These are phyloP conservation scores for Globisporangium canariense DNA, from an alignment of 352 stramenopile species.

Conservation along the genomic window DNA sequence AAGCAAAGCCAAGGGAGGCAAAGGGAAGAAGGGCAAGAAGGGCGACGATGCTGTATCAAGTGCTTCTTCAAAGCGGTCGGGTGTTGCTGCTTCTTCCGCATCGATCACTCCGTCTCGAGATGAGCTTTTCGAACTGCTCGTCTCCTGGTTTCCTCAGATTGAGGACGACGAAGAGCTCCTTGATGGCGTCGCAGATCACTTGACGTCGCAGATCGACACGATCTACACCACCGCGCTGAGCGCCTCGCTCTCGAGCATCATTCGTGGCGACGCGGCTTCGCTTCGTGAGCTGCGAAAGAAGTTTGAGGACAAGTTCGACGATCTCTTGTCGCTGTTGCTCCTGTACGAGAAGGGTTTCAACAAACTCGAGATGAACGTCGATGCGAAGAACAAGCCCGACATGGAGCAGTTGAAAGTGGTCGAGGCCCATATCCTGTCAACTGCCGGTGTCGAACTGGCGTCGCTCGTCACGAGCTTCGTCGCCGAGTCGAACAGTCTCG, in stretches of 20 bases:
- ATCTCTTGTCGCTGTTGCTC: conserved; percentile 40
- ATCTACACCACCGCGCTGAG: conserved; percentile 51
- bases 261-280: conserved; percentile 70
- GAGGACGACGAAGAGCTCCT: conserved; percentile 76
- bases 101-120: conserved; percentile 53
- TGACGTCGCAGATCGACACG: conserved; percentile 38
- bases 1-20: conserved; percentile 37
- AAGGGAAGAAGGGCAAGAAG: conserved; percentile 43
- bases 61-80: conserved; percentile 1
- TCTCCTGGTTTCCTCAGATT: conserved; percentile 41
- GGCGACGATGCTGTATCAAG: conserved; percentile 20
- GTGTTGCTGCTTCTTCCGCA: conserved; percentile 1
- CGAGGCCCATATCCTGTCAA: conserved; percentile 52
- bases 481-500: conserved; percentile 52
- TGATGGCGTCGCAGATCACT: conserved; percentile 37
- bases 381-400: conserved; percentile 35
- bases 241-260: conserved; percentile 55
- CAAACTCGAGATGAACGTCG: conserved; percentile 63
- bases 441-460: conserved; percentile 46
- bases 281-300: conserved; percentile 62
- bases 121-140: conserved; percentile 41
- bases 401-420: conserved; percentile 51
- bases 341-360: conserved; percentile 64
- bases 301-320: conserved; percentile 80
- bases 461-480: conserved; percentile 65